Evolutionary conservation across 1,284 basidiomycete species (phyloP), one percentile per base, ranked within the genome.

Genomic region (Schizophyllum commune): DNA sequence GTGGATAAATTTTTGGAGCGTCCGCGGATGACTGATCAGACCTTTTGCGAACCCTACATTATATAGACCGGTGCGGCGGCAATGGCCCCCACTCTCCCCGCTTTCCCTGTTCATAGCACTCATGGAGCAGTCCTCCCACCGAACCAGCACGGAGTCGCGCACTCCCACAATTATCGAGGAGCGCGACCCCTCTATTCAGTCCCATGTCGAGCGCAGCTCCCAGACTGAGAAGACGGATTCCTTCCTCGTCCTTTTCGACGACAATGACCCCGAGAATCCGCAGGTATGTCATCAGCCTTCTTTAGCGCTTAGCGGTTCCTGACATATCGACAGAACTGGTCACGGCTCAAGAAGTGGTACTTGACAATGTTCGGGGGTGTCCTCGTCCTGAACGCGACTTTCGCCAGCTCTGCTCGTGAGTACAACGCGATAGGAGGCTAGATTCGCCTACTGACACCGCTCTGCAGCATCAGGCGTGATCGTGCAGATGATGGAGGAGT

Each of bases 341-440:
- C 74, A 0, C 66, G 59, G 4, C 32, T 57, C 22, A 71, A 69
- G 61, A 70, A 71, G 67, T 80, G 78, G 77, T 77, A n/a, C 47
- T 61, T 91, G n/a, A 91, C 87, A 0, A 71, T 76, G 47, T 68
- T 86, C 2, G 81, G 78, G 21, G 85, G 84, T 34, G 58, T 87
- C 0, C 77, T 91, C 51, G 85, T 88, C n/a, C 76, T 91, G 67
- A 88, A 88, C 71, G 85, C 84, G 60, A 79, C 86, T 0, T 87
- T 89, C 64, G 83, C 86, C 0, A 79, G 83, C 19, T 79, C 86
- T 2, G 81, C 84, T 0, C 82, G 76, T 76, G 69, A 51, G 75
- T 69, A 32, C 19, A 52, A 34, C 27, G 54, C 33, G 32, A 27
- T 21, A 51, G 52, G 32, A 11, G 32, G 53, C 20, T 56, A 22